A percentile compares a stretch with the other conserved stretches of the same genome.
phyloP scores from a whole-genome alignment of 225 moss, liverwort and hornwort genomes.

The Physcomitrellopsis africana region DNA sequence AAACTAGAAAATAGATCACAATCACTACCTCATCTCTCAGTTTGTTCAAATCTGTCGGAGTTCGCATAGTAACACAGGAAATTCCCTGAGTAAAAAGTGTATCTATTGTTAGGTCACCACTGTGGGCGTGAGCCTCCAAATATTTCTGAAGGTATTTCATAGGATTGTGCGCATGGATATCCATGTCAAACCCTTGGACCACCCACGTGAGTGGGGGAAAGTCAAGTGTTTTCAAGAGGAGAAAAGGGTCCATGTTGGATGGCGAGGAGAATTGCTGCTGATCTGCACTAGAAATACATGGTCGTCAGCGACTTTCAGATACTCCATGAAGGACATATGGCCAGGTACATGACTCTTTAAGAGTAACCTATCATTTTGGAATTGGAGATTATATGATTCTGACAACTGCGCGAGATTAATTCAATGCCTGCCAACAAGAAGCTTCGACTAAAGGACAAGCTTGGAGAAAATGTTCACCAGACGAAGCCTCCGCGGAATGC shows the following conservation, averaged over 20 bases:
- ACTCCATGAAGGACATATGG: background rate
- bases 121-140: conserved; percentile 90
- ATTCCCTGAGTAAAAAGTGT: conserved; percentile 93
- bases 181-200: conserved; percentile 97
- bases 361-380: background rate
- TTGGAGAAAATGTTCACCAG: conserved; percentile 48
- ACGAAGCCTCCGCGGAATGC: conserved; percentile 75
- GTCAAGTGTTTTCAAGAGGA: conserved; percentile 81
- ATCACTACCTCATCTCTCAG: conserved; percentile 72
- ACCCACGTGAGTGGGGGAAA: conserved; percentile 98
- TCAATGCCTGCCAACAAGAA: background rate
- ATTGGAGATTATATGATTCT: background rate
- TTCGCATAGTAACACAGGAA: conserved; percentile 83
- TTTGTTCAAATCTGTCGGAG: conserved; percentile 88
- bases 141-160: conserved; percentile 90
- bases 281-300: conserved; percentile 46
- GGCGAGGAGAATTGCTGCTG: conserved; percentile 70
- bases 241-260: conserved; percentile 71
- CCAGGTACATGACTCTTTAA: background rate
- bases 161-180: conserved; percentile 69
- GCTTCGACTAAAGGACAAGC: conserved; percentile 1
- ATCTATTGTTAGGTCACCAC: conserved; percentile 89
- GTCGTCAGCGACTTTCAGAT: conserved; percentile 9
- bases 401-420: background rate
- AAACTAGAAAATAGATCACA: background rate